Conservation (phyloP, 345 rosid genomes). For the Eucalyptus fibrosa region DNA sequence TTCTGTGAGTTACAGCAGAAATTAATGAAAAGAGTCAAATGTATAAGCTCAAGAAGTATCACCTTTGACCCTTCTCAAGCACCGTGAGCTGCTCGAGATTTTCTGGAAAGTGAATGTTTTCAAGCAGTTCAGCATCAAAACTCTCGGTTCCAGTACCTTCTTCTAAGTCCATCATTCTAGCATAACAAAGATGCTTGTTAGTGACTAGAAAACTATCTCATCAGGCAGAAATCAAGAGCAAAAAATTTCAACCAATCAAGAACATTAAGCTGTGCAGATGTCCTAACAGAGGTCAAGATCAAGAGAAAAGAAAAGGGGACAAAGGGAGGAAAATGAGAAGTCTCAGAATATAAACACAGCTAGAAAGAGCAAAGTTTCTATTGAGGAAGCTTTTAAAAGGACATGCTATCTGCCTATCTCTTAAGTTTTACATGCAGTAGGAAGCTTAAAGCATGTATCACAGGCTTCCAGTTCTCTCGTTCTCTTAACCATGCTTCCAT, state of each 20-base stretch:
- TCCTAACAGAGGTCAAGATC: neutral
- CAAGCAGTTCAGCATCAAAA: conserved; percentile 34
- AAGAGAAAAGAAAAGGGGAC: neutral
- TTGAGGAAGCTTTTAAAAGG: neutral
- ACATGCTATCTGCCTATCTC: neutral
- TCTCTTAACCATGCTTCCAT: neutral
- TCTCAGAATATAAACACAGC: neutral
- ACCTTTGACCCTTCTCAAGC: neutral
- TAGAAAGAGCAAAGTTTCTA: neutral
- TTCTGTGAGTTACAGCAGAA: neutral
- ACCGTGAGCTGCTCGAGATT: conserved; percentile 6
- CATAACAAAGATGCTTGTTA: neutral
- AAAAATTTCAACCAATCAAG: neutral
- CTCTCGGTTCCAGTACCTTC: conserved; percentile 63
- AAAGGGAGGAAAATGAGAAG: neutral
- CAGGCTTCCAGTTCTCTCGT: neutral
- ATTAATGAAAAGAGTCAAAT: neutral
- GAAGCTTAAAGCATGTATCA: neutral
- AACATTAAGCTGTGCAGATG: neutral
- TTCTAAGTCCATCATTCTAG: conserved; percentile 75
- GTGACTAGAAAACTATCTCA: neutral
- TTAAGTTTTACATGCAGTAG: neutral
- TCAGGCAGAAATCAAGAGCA: neutral
- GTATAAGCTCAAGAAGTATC: neutral
- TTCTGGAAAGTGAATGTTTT: neutral